A percentile compares a stretch with the other conserved stretches of the same genome.
Evolutionary conservation across 2,329 filamentous ascomycete species (phyloP).

Genomic region (Alternaria gansuensis): DNA sequence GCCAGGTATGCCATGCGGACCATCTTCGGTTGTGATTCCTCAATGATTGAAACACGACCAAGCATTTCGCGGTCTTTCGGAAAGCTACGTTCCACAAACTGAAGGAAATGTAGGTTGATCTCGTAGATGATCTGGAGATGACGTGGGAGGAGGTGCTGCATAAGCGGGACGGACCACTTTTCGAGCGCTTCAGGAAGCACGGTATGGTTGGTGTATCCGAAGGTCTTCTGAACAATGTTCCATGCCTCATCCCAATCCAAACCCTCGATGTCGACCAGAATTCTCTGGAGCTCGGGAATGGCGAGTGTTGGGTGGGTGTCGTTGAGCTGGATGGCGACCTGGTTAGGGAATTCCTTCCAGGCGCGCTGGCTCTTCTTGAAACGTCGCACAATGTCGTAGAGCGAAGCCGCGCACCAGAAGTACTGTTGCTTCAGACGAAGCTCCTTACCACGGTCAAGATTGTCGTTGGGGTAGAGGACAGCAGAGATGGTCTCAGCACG

Average conservation of each 20-base stretch:
- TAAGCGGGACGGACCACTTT: conserved; percentile 94
- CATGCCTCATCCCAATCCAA: conserved; percentile 94
- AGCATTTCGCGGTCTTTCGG: conserved; percentile 90
- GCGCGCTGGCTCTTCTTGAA: conserved; percentile 96
- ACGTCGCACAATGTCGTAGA: conserved; percentile 93
- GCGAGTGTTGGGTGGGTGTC: conserved; percentile 97
- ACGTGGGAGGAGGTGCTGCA: conserved; percentile 91
- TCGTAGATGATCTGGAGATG: conserved; percentile 98
- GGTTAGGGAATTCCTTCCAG: conserved; percentile 92
- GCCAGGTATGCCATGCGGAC: conserved; percentile 96
- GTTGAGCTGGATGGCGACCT: conserved; percentile 97
- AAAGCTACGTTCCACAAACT: conserved; percentile 87
- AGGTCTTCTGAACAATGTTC: conserved; percentile 71
- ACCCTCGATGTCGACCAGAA: conserved; percentile 87
- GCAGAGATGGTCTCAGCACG: conserved; percentile 98
- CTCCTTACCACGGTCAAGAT: conserved; percentile 95
- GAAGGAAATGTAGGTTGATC: conserved; percentile 94
- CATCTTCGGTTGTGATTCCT: conserved; percentile 97
- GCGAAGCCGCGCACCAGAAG: conserved; percentile 98
- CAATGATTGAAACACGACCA: conserved; percentile 90
- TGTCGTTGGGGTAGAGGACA: conserved; percentile 97
- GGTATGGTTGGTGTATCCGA: conserved; percentile 98
- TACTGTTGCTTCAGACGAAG: conserved; percentile 98
- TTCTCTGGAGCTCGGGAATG: conserved; percentile 93
- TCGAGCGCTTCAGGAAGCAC: conserved; percentile 95